Base-by-base conservation (phyloP, 1,284 basidiomycete species). In the Gymnopus androsaceus region DNA sequence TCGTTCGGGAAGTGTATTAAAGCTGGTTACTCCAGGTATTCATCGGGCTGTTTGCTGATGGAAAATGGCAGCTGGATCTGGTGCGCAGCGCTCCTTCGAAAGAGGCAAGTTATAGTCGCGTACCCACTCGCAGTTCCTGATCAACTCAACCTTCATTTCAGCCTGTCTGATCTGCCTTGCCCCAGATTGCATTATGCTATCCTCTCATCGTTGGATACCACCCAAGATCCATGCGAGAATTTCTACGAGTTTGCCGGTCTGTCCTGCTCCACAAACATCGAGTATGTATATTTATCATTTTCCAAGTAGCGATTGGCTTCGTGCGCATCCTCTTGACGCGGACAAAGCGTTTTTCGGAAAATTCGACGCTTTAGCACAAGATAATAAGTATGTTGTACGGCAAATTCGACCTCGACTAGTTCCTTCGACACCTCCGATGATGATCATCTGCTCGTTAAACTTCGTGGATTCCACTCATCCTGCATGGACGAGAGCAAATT, bases 141-240 rank as follows among this genome's bases (percentile, higher is more conserved):
- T 17, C n/a, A 12, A 25, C 25, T 14, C 28, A 27, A 42, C 14
- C n/a, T n/a, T n/a, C n/a, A n/a, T 42, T 15, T 15, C 17, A 17
- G 44, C 38, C 31, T 48, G 88, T 84, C 74, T 82, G 55, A 67
- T 83, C 4, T 99, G 96, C 75, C 74, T 90, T 19, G 36, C 51
- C 6, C 23, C 7, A 23, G 48, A 50, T 27, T 50, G 48, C 27
- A 38, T 98, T 51, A 75, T 87, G 44, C 80, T 95, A 12, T 99
- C 57, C 75, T 98, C 25, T 83, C 86, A 23, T 85, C 86, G 2
- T 75, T 99, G 46, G 95, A 99, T 69, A 80, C 82, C 12, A 78
- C 86, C 3, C 81, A 90, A 62, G 92, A 98, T 69, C 96, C 96
- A 0, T 99, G 96, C 73, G 92, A 98, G 63, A 90, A 95, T 72